Base-by-base conservation (phyloP, 179 eudicot genomes). In the Patellifolia procumbens region DNA sequence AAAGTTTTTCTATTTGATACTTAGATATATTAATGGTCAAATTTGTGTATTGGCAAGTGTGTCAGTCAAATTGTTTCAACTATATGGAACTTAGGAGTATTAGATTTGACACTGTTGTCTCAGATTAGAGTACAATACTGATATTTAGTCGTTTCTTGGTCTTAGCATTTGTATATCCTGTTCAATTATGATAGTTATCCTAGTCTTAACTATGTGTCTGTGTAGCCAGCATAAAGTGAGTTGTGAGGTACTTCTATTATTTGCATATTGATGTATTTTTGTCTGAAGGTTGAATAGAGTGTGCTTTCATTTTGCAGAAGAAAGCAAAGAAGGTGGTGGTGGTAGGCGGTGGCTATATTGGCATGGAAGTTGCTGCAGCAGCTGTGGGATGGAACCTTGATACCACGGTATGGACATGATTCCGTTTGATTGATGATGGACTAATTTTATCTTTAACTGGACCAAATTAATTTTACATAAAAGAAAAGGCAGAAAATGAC, bases 341-440 rank as follows among this genome's bases (percentile, higher is more conserved):
- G 3, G 96, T 96, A 45, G 99, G 99, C 80, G 99, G 99, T 84
- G 99, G 99, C 70, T 96, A 96, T 77, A 93, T 96, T 78, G 99
- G 99, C 81, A 96, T 96, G 99, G 99, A 96, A 87, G 92, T 93
- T 82, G 98, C 98, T 76, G 99, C 99, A 55, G 98, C 99, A 29
- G 86, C 98, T 73, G 92, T 85, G 64, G 97, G 87, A 28, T 96
- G 99, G 99, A 91, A 91, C 75, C 91, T 90, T 73, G 99, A 96
- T 82, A 96, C 99, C 26, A 93, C 97, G 72, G 99, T 96, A 84
- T 76, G 88, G 37, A 15, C 34, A 31, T 31, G n/a, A 46, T 26
- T 24, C 0, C n/a, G 32, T 75, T 60, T 69, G 49, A 45, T 67
- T 62, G 26, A 49, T 31, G 43, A 26, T 70, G 73, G 22, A 70